These are phyloP conservation scores for Penicillium decumbens DNA, from an alignment of 2,329 filamentous ascomycete genomes.

Conservation along the genomic window DNA sequence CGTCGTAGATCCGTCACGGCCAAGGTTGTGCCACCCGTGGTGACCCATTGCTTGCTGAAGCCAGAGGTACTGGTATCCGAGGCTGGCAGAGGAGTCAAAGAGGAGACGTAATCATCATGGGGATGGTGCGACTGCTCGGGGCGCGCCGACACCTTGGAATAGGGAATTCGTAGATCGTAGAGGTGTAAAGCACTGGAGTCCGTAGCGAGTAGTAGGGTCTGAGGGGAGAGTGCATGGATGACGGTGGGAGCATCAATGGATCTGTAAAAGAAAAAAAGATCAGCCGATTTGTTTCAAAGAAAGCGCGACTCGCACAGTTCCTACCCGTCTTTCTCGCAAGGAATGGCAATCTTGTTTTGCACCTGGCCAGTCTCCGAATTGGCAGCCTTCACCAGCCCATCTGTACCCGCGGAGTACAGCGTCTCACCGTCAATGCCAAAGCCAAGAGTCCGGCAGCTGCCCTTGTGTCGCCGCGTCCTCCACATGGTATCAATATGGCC, in stretches of 20 bases:
- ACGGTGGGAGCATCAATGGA: constrained; percentile 69
- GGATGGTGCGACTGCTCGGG: constrained; percentile 78
- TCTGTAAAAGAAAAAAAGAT: constrained; percentile 22
- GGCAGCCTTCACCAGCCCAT: constrained; percentile 60
- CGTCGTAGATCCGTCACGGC: constrained; percentile 83
- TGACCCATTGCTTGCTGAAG: constrained; percentile 91
- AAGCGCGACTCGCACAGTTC: constrained; percentile 13
- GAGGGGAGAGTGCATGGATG: constrained; percentile 77
- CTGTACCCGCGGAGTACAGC: constrained; percentile 58
- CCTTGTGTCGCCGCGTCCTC: constrained; percentile 86
- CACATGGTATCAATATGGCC: constrained; percentile 77
- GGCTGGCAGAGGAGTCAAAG: constrained; percentile 75
- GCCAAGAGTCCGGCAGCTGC: constrained; percentile 76
- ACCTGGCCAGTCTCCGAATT: constrained; percentile 61
- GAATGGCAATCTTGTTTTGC: constrained; percentile 75
- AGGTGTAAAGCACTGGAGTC: constrained; percentile 87
- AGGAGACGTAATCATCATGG: constrained; percentile 90
- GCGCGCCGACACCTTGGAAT: constrained; percentile 52
- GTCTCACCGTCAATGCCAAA: constrained; percentile 74
- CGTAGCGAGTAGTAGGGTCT: constrained; percentile 81
- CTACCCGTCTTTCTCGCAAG: constrained; percentile 45
- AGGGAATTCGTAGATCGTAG: constrained; percentile 69
- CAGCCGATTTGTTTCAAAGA: constrained; percentile 6
- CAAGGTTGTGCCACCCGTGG: constrained; percentile 84
- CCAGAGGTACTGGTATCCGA: constrained; percentile 77